Evolutionary conservation across 768 basidiomycete species (phyloP), one percentile per base, ranked within the genome.

Genomic region (Lepiota venenata): DNA sequence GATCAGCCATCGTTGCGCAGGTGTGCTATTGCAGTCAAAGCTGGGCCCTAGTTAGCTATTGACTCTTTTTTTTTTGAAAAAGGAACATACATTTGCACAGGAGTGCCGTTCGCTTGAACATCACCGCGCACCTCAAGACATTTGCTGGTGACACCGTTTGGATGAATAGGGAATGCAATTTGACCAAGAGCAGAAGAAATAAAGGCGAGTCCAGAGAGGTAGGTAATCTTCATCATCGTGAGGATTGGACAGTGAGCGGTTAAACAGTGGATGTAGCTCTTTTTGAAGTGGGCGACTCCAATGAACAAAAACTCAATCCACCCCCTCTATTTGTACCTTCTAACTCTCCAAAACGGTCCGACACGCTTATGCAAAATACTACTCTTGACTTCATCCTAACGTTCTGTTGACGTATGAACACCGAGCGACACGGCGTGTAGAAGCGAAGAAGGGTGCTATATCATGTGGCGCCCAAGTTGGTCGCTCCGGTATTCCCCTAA

Each of bases 1-100:
- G 36, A 59, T 56, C 27, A 65, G 39, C 68, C 68, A 69, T 36
- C 60, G 56, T 16, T 69, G 68, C 1, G 64, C 66, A 10, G 54
- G 47, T 9, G 60, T 61, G 20, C 61, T 61, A 44, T 67, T 64
- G 49, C 68, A 67, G 52, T 65, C 65, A 32, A 61, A 64, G 16
- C 66, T 69, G 11, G 20, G 11, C 14, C n/a, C 18, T 11, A 11
- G 6, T 48, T n/a, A 48, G 21, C 15, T 1, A 41, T 10, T 25
- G 11, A 15, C 18, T 14, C 7, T 38, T 21, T 12, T 18, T 25
- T 18, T 49, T 15, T 38, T 18, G 27, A 15, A 21, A 11, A 8
- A 16, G 32, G 22, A 7, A 39, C 61, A 4, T 45, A 66, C 66
- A 68, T 61, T 18, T 66, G 64, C 14, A 68, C 64, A 3, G 64